Conservation (phyloP, 2,329 filamentous ascomycete species). For the Fusarium fujikuroi region DNA sequence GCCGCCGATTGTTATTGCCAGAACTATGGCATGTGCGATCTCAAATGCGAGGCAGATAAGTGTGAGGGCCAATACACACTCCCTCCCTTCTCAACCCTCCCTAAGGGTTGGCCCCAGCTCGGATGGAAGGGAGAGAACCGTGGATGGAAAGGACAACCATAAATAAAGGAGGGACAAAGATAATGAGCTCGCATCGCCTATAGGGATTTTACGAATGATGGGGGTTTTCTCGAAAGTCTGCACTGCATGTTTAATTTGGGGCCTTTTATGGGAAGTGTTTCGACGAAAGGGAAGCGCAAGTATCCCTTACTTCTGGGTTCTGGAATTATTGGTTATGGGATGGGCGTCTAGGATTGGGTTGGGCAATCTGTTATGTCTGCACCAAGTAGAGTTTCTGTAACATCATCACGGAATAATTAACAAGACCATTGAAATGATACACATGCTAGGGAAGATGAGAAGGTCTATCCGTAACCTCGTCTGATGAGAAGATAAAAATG, state of each 20-base stretch:
- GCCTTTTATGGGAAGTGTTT: constrained; percentile 5
- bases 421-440: constrained; percentile 7
- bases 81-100: constrained; percentile 67
- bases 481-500: no score
- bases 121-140: constrained; percentile 46
- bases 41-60: constrained; percentile 54
- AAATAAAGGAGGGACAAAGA: neutral
- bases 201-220: constrained; percentile 21
- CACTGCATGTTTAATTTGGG: constrained; percentile 2
- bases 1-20: constrained; percentile 74
- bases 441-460: neutral
- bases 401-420: constrained; percentile 16
- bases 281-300: neutral
- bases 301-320: constrained; percentile 19
- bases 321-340: constrained; percentile 31
- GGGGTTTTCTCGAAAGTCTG: constrained; percentile 5
- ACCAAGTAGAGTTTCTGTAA: constrained; percentile 32
- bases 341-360: constrained; percentile 37
- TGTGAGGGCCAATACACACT: constrained; percentile 69
- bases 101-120: constrained; percentile 67
- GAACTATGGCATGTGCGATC: constrained; percentile 69
- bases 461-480: no score
- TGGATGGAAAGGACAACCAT: constrained; percentile 41
- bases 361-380: constrained; percentile 37
- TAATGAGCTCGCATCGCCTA: constrained; percentile 3